Evolutionary conservation across 108 stramenopile genomes (phyloP).

Genomic region (Stephanodiscus minutulus): DNA sequence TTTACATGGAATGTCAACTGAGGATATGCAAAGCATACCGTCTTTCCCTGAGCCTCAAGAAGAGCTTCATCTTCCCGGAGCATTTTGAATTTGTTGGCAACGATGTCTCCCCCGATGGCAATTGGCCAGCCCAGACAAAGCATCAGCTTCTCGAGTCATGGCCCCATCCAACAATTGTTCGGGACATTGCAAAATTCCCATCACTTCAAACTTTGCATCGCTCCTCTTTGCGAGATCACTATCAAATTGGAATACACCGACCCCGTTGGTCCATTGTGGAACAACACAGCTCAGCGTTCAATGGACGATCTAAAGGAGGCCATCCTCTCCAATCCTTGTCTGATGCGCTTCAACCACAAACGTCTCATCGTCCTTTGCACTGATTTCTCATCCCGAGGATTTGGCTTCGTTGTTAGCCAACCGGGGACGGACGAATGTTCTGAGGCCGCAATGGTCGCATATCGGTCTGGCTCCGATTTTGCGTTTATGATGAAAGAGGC

Average conservation of each 20-base stretch:
- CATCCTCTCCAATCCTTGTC: conserved; percentile 12
- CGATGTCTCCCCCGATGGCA: no score
- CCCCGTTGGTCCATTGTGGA: background rate
- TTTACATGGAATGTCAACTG: no score
- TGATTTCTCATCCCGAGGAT: conserved; percentile 2
- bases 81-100: background rate
- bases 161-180: background rate
- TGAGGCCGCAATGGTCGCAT: background rate
- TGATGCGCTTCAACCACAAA: background rate
- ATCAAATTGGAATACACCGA: conserved; percentile 2
- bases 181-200: background rate
- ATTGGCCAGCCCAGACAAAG: no score
- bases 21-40: no score
- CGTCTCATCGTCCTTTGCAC: background rate
- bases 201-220: background rate
- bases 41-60: background rate
- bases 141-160: background rate
- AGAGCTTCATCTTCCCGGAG: background rate
- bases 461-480: conserved; percentile 14
- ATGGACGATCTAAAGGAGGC: background rate
- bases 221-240: background rate
- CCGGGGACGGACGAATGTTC: conserved; percentile 1
- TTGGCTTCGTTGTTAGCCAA: conserved; percentile 1
- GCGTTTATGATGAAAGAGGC: background rate
- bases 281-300: background rate